These are phyloP conservation scores for Globisporangium spiculum DNA, from an alignment of 352 stramenopile genomes.

Conservation along the genomic window DNA sequence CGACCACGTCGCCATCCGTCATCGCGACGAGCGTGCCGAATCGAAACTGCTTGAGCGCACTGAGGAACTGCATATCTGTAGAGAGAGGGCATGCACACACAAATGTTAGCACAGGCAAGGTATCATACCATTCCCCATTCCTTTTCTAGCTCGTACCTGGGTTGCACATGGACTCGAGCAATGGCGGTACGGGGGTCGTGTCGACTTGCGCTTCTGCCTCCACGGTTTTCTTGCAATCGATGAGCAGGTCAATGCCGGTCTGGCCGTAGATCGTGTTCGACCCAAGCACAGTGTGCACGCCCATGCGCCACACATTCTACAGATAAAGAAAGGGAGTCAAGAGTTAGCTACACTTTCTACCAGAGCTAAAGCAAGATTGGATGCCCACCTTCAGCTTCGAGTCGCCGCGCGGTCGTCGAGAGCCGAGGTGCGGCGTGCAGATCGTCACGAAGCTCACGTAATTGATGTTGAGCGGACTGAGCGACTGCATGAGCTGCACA, in stretches of 20 bases:
- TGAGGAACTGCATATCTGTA: conserved; percentile 47
- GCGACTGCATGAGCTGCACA: conserved; percentile 44
- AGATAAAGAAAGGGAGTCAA: background rate
- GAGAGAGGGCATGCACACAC: background rate
- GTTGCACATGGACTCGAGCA: conserved; percentile 70
- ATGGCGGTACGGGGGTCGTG: conserved; percentile 16
- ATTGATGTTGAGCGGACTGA: conserved; percentile 58
- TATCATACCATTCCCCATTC: background rate
- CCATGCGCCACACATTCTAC: conserved; percentile 68
- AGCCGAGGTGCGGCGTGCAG: conserved; percentile 78
- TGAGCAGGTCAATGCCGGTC: conserved; percentile 70
- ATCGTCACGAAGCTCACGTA: conserved; percentile 80
- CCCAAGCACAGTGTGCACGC: conserved; percentile 65
- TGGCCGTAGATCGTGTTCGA: conserved; percentile 67
- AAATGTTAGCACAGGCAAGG: background rate
- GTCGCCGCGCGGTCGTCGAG: conserved; percentile 51
- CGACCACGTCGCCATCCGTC: conserved; percentile 71
- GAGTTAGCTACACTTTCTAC: background rate
- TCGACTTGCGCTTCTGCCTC: conserved; percentile 16
- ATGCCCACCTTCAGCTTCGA: conserved; percentile 59
- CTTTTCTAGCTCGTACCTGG: conserved; percentile 22
- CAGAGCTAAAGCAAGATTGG: background rate
- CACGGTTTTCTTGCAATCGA: conserved; percentile 34
- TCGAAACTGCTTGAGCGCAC: conserved; percentile 50
- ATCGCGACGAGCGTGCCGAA: conserved; percentile 70